phyloP scores from a whole-genome alignment of 1,139 yeast genomes.

The Geotrichum bryndzae region DNA sequence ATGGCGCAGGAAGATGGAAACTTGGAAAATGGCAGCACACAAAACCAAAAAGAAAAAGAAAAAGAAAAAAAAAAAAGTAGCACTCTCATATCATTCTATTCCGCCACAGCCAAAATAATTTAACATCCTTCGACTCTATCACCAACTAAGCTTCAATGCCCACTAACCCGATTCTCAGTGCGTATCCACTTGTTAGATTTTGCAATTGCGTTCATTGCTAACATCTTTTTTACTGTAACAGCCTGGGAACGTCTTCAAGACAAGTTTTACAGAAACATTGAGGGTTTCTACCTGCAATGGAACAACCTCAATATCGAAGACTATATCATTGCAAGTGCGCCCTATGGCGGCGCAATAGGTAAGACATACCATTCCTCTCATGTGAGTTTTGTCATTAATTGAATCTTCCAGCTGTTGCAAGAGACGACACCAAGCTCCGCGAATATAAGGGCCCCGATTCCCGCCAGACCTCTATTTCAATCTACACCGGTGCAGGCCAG shows the following conservation, averaged over 20 bases:
- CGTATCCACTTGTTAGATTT: neutral
- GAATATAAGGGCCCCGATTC: slow-evolving; percentile 28
- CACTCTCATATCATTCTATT: neutral
- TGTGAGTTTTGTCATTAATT: slow-evolving; percentile 23
- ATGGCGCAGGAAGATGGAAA: neutral
- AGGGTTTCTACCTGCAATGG: slow-evolving; percentile 36
- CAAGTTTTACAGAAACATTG: slow-evolving; percentile 33
- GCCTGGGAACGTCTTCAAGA: slow-evolving; percentile 36
- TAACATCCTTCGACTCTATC: neutral
- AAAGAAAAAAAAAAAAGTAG: neutral
- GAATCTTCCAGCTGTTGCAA: slow-evolving; percentile 19
- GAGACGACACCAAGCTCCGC: slow-evolving; percentile 26
- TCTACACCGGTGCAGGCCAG: slow-evolving; percentile 51
- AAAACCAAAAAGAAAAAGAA: neutral
- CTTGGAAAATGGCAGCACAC: neutral
- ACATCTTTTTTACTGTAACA: neutral
- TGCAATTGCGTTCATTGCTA: neutral
- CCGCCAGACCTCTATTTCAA: slow-evolving; percentile 35
- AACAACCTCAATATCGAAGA: slow-evolving; percentile 30
- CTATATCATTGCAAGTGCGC: slow-evolving; percentile 39
- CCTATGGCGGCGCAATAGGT: slow-evolving; percentile 41
- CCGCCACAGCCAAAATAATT: neutral
- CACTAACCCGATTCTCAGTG: slow-evolving; percentile 18
- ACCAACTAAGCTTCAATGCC: slow-evolving; percentile 13
- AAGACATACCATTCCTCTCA: slow-evolving; percentile 28